These are phyloP conservation scores for Solanum medicagineum DNA, from an alignment of 257 asterid genomes.

Conservation along the genomic window DNA sequence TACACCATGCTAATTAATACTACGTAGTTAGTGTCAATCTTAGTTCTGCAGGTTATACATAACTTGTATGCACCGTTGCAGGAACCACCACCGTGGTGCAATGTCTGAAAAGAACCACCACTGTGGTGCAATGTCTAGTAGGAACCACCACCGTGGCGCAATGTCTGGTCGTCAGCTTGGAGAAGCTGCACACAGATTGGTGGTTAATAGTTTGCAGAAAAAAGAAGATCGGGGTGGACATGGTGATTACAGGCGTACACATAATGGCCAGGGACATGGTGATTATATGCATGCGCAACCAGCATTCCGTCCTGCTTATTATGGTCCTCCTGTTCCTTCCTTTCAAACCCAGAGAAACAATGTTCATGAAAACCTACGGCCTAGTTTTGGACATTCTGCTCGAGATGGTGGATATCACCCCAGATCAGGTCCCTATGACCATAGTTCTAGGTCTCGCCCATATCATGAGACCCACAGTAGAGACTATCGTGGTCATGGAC, in stretches of 20 bases:
- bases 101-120: slow-evolving; percentile 22
- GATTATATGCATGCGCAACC: slow-evolving; percentile 2
- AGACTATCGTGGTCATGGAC: slow-evolving; percentile 28
- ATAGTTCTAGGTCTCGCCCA: slow-evolving; percentile 26
- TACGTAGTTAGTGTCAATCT: background rate
- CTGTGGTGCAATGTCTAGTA: slow-evolving; percentile 52
- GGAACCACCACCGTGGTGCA: slow-evolving; percentile 34
- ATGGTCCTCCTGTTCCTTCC: slow-evolving; percentile 13
- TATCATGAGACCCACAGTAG: slow-evolving; percentile 16
- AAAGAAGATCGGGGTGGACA: slow-evolving; percentile 10
- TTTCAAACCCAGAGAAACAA: slow-evolving; percentile 9
- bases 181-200: slow-evolving; percentile 84
- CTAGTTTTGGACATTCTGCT: slow-evolving; percentile 28
- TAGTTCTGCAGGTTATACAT: background rate
- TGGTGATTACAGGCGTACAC: slow-evolving; percentile 19
- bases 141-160: slow-evolving; percentile 31
- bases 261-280: background rate
- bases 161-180: slow-evolving; percentile 79
- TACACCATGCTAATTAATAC: background rate
- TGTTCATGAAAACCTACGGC: slow-evolving; percentile 11
- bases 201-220: slow-evolving; percentile 53
- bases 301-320: slow-evolving; percentile 17
- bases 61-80: slow-evolving; percentile 1
- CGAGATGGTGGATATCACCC: background rate
- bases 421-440: slow-evolving; percentile 11